Base-by-base conservation (phyloP, 495 filamentous ascomycete genomes). In the Penicillium roqueforti region DNA sequence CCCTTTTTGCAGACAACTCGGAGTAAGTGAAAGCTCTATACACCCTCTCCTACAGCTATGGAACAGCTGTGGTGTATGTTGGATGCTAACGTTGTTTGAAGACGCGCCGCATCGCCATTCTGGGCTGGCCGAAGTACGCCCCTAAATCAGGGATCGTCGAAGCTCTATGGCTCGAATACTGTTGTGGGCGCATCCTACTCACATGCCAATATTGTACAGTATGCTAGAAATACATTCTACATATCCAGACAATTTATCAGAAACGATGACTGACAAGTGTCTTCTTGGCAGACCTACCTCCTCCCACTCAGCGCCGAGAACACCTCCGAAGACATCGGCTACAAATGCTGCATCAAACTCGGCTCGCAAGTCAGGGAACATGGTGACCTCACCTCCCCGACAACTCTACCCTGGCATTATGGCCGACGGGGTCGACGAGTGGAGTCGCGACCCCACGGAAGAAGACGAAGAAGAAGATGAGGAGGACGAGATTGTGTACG, bases 171-270 rank as follows among this genome's bases (percentile, higher is more conserved):
- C 49, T 73, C 82, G 23, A 86, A 80, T 53, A 82, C 90, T 32
- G 88, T 98, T n/a, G 85, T 97, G 39, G 93, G 93, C 50, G 93
- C 93, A 48, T 86, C 92, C 41, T 98, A 98, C 69, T 97, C 93
- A 34, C 95, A 98, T 72, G 88, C 91, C 29, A 91, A 95, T 72
- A 89, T 96, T 61, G 76, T 96, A 54, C 93, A 92, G 71, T 87
- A 88, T 56, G 91, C 91, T 13, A n/a, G 6, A 22, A 31, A 42
- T 44, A 34, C 4, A 7, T 19, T 3, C 19, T 20, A 28, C 46
- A 47, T 51, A 42, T 54, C 25, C 7, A 45, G 18, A n/a, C 4
- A 6, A 36, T 34, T 23, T n/a, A 11, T 14, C n/a, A 8, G 31
- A 25, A 38, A 31, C 43, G 14, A 32, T 20, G 20, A 53, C 62